Evolutionary conservation across 2,329 filamentous ascomycete genomes (phyloP).

Genomic region (Sarocladium strictum): DNA sequence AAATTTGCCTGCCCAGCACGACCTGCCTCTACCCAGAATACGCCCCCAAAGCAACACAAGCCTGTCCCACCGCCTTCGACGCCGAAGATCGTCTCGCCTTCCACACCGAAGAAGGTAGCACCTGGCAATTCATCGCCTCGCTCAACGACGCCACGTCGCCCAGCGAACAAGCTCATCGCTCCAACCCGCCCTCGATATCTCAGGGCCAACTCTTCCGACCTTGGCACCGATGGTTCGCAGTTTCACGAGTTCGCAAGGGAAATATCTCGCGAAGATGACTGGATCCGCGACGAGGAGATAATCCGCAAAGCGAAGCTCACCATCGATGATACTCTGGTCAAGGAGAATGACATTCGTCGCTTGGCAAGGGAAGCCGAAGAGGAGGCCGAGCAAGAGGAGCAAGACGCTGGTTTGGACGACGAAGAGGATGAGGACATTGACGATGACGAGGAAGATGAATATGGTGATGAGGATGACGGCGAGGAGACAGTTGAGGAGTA

Average conservation of each 20-base stretch:
- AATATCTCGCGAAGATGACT: constrained; percentile 77
- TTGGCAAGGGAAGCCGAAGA: constrained; percentile 87
- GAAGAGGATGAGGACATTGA: constrained; percentile 44
- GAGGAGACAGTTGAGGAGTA: constrained; percentile 49
- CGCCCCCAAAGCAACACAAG: constrained; percentile 24
- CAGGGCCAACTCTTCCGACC: constrained; percentile 42
- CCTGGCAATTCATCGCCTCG: constrained; percentile 19
- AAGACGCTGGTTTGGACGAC: constrained; percentile 37
- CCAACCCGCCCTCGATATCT: constrained; percentile 38
- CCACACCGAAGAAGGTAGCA: constrained; percentile 19
- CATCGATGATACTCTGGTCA: constrained; percentile 80
- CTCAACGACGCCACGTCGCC: constrained; percentile 11
- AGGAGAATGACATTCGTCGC: constrained; percentile 82
- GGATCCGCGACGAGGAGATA: constrained; percentile 67
- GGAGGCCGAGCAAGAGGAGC: constrained; percentile 64
- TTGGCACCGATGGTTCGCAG: constrained; percentile 49
- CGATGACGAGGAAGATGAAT: constrained; percentile 42
- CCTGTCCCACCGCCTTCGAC: constrained; percentile 11
- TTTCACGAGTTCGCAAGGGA: constrained; percentile 94
- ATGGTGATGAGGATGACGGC: constrained; percentile 44
- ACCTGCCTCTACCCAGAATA: constrained; percentile 35
- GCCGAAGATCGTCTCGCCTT: constrained; percentile 8
- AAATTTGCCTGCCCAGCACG: constrained; percentile 68
- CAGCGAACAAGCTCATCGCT: constrained; percentile 18
- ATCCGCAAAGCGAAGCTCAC: constrained; percentile 68